phyloP scores from a whole-genome alignment of 106 monocot genomes.

The Apostasia shenzhenica region DNA sequence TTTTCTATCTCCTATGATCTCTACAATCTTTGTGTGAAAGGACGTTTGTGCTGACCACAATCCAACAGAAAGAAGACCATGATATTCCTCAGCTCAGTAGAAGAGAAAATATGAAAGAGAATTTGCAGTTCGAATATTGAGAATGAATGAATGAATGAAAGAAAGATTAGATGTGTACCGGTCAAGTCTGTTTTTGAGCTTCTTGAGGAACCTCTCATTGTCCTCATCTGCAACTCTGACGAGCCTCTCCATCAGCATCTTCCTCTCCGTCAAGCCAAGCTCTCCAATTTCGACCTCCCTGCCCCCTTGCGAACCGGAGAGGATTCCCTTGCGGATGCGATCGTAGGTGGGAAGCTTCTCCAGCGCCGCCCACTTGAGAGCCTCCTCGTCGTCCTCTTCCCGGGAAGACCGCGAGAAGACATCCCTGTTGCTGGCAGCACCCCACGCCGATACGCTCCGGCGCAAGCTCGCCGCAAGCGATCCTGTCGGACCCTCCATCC shows the following conservation, averaged over 20 bases:
- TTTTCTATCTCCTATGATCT: too few relatives aligned
- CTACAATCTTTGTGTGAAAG: too few relatives aligned
- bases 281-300: constrained; percentile 12
- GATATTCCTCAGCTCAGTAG: too few relatives aligned
- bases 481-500: neutral
- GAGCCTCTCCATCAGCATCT: constrained; percentile 34
- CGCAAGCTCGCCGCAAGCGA: constrained; percentile 7
- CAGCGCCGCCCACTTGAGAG: constrained; percentile 45
- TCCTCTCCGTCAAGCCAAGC: constrained; percentile 19
- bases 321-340: constrained; percentile 34
- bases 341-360: constrained; percentile 47
- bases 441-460: constrained; percentile 15
- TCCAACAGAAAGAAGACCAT: neutral
- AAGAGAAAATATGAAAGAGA: neutral
- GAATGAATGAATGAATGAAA: neutral
- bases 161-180: constrained; percentile 2
- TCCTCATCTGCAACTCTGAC: constrained; percentile 35
- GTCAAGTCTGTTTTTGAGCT: constrained; percentile 36
- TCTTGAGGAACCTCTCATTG: constrained; percentile 40
- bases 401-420: constrained; percentile 15
- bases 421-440: constrained; percentile 6
- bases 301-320: constrained; percentile 6
- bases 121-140: neutral
- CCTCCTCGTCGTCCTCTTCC: constrained; percentile 40
- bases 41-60: too few relatives aligned